A percentile compares a stretch with the other conserved stretches of the same genome.
These are phyloP conservation scores for Inonotus hispidus DNA, from an alignment of 1,284 basidiomycete species.

Conservation along the genomic window DNA sequence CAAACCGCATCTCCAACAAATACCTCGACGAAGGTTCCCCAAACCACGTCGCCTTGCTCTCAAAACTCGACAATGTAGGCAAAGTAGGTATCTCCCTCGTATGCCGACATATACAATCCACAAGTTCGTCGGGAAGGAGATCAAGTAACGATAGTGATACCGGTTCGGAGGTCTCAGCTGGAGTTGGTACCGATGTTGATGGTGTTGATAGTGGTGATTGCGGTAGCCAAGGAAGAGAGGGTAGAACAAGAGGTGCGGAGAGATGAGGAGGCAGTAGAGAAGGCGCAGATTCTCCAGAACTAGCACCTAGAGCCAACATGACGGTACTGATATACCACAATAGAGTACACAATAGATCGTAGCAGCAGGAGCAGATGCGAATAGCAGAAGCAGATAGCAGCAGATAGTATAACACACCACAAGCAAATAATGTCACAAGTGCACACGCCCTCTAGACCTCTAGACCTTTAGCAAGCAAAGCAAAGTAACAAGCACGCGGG, in stretches of 20 bases:
- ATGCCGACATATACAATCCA: not conserved
- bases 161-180: not conserved
- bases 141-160: not conserved
- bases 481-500: too few relatives aligned
- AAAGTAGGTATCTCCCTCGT: not conserved
- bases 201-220: not conserved
- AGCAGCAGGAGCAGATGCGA: not conserved
- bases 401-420: too few relatives aligned
- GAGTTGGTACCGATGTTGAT: not conserved
- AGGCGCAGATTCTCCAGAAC: not conserved
- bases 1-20: conserved; percentile 3
- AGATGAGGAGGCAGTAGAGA: not conserved
- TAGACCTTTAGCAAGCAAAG: too few relatives aligned
- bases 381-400: too few relatives aligned
- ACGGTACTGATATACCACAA: not conserved
- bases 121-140: not conserved
- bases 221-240: not conserved
- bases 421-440: too few relatives aligned
- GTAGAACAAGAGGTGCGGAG: too few relatives aligned
- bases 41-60: not conserved
- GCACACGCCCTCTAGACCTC: too few relatives aligned
- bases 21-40: conserved; percentile 2
- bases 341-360: not conserved
- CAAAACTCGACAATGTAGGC: not conserved
- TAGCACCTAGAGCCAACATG: not conserved